Conservation (phyloP, 805 yeast genomes). For the Torulaspora indica region DNA sequence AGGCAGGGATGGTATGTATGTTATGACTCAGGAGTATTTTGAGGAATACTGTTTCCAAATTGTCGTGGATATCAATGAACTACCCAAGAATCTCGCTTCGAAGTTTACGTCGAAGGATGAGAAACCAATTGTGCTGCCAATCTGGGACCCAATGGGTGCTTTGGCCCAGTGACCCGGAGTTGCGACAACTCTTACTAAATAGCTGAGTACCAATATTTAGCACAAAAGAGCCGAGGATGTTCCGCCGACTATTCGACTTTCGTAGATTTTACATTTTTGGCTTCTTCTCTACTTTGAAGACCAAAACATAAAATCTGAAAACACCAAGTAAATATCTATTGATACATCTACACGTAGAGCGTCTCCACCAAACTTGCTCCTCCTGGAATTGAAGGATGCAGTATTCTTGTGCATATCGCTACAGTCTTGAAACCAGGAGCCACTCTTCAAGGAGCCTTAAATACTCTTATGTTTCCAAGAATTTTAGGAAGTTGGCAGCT, state of each 20-base stretch:
- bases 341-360: too few species aligned
- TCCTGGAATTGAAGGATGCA: too few species aligned
- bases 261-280: too few species aligned
- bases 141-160: conserved; percentile 81
- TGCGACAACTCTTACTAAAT: neutral
- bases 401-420: too few species aligned
- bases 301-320: neutral
- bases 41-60: conserved; percentile 71
- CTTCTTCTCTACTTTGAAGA: neutral
- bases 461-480: too few species aligned
- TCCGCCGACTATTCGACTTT: too few species aligned
- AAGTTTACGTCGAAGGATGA: conserved; percentile 39
- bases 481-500: too few species aligned
- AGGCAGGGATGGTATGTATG: conserved; percentile 63
- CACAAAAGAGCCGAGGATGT: neutral
- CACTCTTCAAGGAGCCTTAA: too few species aligned
- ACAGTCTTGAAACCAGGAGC: too few species aligned
- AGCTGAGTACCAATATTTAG: neutral
- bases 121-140: conserved; percentile 55
- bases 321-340: neutral
- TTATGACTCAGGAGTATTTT: conserved; percentile 70
- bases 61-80: conserved; percentile 53
- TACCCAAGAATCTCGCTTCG: conserved; percentile 39
- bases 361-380: too few species aligned
- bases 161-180: conserved; percentile 40